A percentile compares a stretch with the other conserved stretches of the same genome.
Evolutionary conservation across 768 basidiomycete species (phyloP).

Genomic region (Scleroderma citrinum): DNA sequence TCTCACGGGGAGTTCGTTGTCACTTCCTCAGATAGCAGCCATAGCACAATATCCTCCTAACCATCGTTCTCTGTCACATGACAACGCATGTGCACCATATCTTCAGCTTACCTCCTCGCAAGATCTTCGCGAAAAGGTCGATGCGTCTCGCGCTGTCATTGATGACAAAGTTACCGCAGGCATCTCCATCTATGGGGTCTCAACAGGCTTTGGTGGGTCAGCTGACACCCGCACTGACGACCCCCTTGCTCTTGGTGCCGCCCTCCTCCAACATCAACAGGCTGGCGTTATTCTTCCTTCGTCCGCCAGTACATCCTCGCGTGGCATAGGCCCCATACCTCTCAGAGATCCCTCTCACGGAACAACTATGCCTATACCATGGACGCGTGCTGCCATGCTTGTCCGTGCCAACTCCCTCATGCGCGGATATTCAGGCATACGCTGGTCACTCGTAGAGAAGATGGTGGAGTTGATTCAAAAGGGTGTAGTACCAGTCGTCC

Average conservation of each 20-base stretch:
- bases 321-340: constrained; percentile 40
- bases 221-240: constrained; percentile 80
- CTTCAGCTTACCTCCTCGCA: constrained; percentile 16
- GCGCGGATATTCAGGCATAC: constrained; percentile 82
- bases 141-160: constrained; percentile 60
- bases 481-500: constrained; percentile 75
- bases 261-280: constrained; percentile 84
- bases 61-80: constrained; percentile 44
- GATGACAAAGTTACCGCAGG: constrained; percentile 62
- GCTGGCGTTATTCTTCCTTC: constrained; percentile 62
- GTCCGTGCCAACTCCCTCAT: constrained; percentile 87
- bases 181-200: constrained; percentile 77
- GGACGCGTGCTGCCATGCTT: constrained; percentile 84
- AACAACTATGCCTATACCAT: constrained; percentile 75
- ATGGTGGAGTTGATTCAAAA: constrained; percentile 67
- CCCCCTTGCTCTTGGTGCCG: constrained; percentile 65
- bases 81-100: constrained; percentile 18
- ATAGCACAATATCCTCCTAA: constrained; percentile 56
- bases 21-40: constrained; percentile 72
- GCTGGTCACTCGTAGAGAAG: constrained; percentile 73
- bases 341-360: constrained; percentile 63
- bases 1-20: constrained; percentile 65
- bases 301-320: constrained; percentile 19
- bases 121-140: constrained; percentile 44
- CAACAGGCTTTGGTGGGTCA: constrained; percentile 83